Evolutionary conservation across 2,329 filamentous ascomycete species (phyloP), one percentile per base, ranked within the genome.

Genomic region (Ophiostoma ulmi): DNA sequence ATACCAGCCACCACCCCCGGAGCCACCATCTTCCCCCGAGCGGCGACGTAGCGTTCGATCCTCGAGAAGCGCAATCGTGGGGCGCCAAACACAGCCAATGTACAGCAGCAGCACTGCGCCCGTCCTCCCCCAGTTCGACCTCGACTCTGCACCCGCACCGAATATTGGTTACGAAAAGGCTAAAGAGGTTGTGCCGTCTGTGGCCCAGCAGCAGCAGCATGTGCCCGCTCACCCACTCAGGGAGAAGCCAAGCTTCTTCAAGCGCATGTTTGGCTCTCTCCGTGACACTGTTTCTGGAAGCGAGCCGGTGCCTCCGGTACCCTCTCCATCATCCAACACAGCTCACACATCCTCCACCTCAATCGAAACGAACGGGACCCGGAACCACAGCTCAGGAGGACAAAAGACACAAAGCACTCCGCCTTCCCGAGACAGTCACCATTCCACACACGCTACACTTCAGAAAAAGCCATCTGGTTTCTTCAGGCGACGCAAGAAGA

Each of bases 391-490:
- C 71, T 80, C 81, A 71, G 79, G 80, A 68, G 83, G 80, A 68
- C 83, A 84, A 74, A 88, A 86, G 76, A 75, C 81, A 20, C 76
- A 78, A 58, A 81, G 83, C 55, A 79, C 81, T 31, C 83, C 85
- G 48, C 83, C 85, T 1, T 84, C 84, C 5, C 80, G 85, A 71
- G 85, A 87, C 73, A 84, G 84, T 44, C 81, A 83, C 68, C 82
- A 81, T 70, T 76, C 78, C 26, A 78, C 83, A 20, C 82, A 84
- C 71, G 80, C 82, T 6, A 76, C 76, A 26, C 81, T 97, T 69
- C 91, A 92, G 76, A 97, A 97, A 83, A 97, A 97, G 79, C 88
- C 92, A 4, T 96, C 94, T 0, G 94, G 93, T 0, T 98, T 99
- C 81, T 98, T 98, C 81, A 87, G 95, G 73, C 87, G 95, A 72